Base-by-base conservation (phyloP, 805 yeast species). In the Pachysolen tannophilus region DNA sequence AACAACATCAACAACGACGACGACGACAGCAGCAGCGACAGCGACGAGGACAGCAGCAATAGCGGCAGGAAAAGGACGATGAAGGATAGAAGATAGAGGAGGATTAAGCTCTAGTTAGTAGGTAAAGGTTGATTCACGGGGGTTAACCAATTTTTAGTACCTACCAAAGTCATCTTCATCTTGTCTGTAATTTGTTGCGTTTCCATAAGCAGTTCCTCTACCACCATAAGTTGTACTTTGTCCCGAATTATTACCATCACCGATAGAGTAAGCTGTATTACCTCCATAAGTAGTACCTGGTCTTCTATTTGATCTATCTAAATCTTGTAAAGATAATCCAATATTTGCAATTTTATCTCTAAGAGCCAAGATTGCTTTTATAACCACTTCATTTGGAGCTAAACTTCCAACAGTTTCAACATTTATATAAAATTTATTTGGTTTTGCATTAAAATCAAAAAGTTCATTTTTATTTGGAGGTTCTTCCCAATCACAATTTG, bases 401-500 rank as follows among this genome's bases (percentile, higher is more conserved):
- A 92, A 72, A 33, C 80, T 76, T 3, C 98, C 98, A 10, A 88
- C 82, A 1, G 97, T 84, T 59, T 92, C 99, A 8, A 94, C 83
- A 46, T 84, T 90, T 52, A 90, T 62, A 58, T 92, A 92, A 49
- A 79, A 92, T 44, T 76, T 78, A 30, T 72, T 65, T 3, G 98
- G 94, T 50, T 71, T 73, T 6, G 96, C 95, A 28, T 63, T 69
- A 55, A 78, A 86, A 56, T 92, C 96, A 52, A 88, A 88, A 8
- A 71, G 70, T 26, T 87, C 96, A 40, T 80, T 92, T 16, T 86
- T 83, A 47, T 75, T 78, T 19, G 97, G 96, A 6, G 90, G 84
- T 57, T 92, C 98, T 61, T 92, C 99, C 79, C 90, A 92, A 50
- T 85, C 95, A 46, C 94, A 77, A 60, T 92, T 90, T 44, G 74